phyloP scores from a whole-genome alignment of 371 early-diverging fungal species.

The Umbelopsis sp. region DNA sequence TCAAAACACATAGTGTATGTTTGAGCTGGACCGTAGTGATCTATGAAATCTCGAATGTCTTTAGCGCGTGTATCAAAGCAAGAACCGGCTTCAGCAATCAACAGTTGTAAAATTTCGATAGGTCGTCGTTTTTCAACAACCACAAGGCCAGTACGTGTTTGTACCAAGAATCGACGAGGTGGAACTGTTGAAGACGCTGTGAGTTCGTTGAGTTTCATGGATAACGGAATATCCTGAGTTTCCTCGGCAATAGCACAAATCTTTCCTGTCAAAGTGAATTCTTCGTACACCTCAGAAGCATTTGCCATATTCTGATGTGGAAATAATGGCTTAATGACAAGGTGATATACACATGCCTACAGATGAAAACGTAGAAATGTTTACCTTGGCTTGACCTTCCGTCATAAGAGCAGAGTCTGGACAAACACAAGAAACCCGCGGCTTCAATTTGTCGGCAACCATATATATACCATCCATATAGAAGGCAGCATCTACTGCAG shows the following conservation, averaged over 20 bases:
- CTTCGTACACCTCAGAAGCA: constrained; percentile 30
- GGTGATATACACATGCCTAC: neutral
- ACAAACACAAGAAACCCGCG: constrained; percentile 61
- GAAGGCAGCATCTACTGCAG: constrained; percentile 61
- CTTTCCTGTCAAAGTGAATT: constrained; percentile 69
- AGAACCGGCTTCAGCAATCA: constrained; percentile 34
- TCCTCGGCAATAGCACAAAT: constrained; percentile 77
- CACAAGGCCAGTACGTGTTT: constrained; percentile 77
- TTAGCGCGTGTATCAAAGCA: constrained; percentile 32
- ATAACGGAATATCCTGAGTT: neutral
- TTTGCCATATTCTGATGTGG: constrained; percentile 20
- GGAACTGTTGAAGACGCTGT: constrained; percentile 57
- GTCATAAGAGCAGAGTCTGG: constrained; percentile 60
- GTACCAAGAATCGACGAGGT: constrained; percentile 68
- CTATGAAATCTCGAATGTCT: constrained; percentile 59
- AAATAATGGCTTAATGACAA: neutral
- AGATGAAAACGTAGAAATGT: neutral
- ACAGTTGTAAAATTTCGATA: constrained; percentile 69
- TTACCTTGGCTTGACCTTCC: constrained; percentile 30
- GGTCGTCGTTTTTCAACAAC: constrained; percentile 77
- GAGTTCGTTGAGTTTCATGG: constrained; percentile 62
- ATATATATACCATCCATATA: constrained; percentile 66
- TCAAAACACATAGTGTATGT: constrained; percentile 70
- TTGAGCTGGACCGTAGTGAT: constrained; percentile 58
- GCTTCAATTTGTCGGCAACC: constrained; percentile 62